Evolutionary conservation across 495 filamentous ascomycete genomes (phyloP), one percentile per base, ranked within the genome.

Genomic region (Cercophora samala): DNA sequence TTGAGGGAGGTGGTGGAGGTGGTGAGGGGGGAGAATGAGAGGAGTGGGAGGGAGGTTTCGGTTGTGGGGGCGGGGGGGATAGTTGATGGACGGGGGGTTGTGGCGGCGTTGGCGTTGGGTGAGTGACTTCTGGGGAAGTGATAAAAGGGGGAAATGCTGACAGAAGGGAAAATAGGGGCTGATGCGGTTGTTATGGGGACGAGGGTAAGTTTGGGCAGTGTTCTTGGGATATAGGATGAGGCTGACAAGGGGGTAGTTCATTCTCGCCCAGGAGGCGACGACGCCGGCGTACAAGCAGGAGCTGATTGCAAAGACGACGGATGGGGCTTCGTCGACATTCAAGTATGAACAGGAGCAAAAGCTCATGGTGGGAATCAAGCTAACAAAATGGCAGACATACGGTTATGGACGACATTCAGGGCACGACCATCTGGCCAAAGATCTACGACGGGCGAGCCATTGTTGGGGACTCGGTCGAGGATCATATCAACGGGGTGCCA

Each of bases 41-140:
- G 69, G 69, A 29, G 69, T 4, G 72, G 69, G 1, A 73, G 51
- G 62, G 71, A 80, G 24, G 78, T 90, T 60, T 83, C 85, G 3
- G 67, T 93, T 3, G 73, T 93, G 46, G 91, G 89, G 0, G 89
- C 91, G 0, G 91, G 91, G 3, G 91, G 90, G 0, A 87, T 93
- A 64, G 80, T 81, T 0, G 90, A 93, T 72, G 87, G 86, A 4
- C 77, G 90, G 19, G 86, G 88, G 1, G 85, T 84, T 3, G 86
- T 86, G 13, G 90, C 90, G 0, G 86, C 84, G 3, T 65, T 93
- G 58, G 83, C 82, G 22, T 77, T 93, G 1, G 91, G 90, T 21
- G 55, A 64, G 72, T 74, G 22, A 17, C 1, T 5, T 18, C 4
- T 19, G 24, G 37, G 11, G 18, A 18, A 5, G 29, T 19, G 21